Conservation (phyloP, 495 filamentous ascomycete species). For the Penicillium crystallinum region DNA sequence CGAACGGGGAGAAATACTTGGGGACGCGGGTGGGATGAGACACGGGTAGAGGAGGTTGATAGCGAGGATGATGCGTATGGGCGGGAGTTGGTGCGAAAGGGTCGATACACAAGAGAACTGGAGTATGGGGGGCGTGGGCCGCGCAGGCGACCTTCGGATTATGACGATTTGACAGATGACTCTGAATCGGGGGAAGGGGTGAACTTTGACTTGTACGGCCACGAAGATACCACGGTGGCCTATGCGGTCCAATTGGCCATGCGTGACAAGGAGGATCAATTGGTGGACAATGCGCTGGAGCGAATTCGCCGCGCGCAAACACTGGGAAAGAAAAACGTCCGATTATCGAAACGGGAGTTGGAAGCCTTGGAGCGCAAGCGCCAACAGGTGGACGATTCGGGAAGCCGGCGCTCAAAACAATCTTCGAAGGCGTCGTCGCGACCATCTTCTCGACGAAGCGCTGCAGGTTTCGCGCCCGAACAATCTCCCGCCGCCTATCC, state of each 20-base stretch:
- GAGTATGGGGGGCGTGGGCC: constrained; percentile 30
- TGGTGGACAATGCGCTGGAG: constrained; percentile 68
- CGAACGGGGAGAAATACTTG: constrained; percentile 54
- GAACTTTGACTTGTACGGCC: constrained; percentile 51
- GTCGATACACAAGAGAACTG: constrained; percentile 26
- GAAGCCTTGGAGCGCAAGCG: constrained; percentile 70
- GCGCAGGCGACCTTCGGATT: constrained; percentile 42
- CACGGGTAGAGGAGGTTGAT: constrained; percentile 65
- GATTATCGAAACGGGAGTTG: constrained; percentile 66
- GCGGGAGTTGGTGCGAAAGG: constrained; percentile 43
- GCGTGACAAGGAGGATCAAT: constrained; percentile 62
- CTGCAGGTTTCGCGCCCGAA: constrained; percentile 18
- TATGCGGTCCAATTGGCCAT: constrained; percentile 51
- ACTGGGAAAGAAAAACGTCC: constrained; percentile 70
- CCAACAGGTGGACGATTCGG: constrained; percentile 42
- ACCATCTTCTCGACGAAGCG: constrained; percentile 22
- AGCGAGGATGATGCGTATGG: constrained; percentile 60
- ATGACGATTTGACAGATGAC: constrained; percentile 44
- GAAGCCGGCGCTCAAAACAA: constrained; percentile 14
- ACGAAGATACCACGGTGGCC: constrained; percentile 44
- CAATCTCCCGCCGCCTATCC: constrained; percentile 26
- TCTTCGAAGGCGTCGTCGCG: constrained; percentile 1
- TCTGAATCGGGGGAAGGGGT: constrained; percentile 48
- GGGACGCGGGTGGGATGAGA: constrained; percentile 51
- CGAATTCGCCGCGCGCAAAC: constrained; percentile 70